phyloP scores from a whole-genome alignment of 345 rosid genomes.

The Linum trigynum region DNA sequence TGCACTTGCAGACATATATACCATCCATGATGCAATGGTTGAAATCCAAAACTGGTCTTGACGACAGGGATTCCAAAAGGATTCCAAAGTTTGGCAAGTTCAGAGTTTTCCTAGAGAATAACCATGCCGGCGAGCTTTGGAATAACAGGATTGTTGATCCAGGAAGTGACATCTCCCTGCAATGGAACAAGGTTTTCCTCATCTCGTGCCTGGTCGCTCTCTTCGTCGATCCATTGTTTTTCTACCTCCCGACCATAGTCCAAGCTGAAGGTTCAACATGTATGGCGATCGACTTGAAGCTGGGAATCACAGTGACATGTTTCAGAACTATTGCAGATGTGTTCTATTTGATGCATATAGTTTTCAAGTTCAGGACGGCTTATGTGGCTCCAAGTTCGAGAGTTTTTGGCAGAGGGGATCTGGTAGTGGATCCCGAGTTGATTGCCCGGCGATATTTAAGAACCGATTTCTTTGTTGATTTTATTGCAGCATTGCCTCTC shows the following conservation, averaged over 20 bases:
- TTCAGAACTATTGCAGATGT: constrained; percentile 34
- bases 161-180: constrained; percentile 29
- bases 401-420: constrained; percentile 57
- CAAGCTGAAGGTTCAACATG: constrained; percentile 22
- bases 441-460: constrained; percentile 38
- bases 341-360: constrained; percentile 38
- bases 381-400: constrained; percentile 59
- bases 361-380: constrained; percentile 42
- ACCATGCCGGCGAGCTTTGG: constrained; percentile 17
- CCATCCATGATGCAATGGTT: background rate
- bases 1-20: background rate
- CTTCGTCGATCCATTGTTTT: constrained; percentile 51
- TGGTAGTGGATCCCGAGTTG: constrained; percentile 35
- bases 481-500: constrained; percentile 40
- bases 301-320: constrained; percentile 26
- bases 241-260: constrained; percentile 28
- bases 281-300: constrained; percentile 23
- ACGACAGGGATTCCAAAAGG: background rate
- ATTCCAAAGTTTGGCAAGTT: constrained; percentile 1
- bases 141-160: constrained; percentile 39
- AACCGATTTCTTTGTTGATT: constrained; percentile 40
- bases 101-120: constrained; percentile 54
- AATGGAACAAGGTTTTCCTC: constrained; percentile 49
- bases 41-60: background rate
- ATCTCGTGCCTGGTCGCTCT: constrained; percentile 48